Conservation (phyloP, 306 rosid genomes). For the Geum urbanum region DNA sequence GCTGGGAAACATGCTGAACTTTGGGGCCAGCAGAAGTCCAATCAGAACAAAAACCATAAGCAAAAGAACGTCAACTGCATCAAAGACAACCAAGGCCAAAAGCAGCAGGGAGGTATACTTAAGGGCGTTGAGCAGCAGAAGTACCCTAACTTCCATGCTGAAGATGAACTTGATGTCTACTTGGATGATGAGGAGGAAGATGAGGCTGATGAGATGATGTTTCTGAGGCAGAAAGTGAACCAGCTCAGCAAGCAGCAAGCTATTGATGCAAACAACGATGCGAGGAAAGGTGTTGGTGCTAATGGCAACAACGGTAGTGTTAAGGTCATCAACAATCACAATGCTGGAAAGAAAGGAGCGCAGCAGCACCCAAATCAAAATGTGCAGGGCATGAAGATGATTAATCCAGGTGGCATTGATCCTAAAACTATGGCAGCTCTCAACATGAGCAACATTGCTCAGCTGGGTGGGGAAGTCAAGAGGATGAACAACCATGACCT, state of each 20-base stretch:
- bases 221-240: conserved; percentile 49
- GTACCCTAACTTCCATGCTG: conserved; percentile 43
- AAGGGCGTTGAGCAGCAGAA: conserved; percentile 52
- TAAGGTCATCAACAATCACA: conserved; percentile 39
- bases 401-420: conserved; percentile 39
- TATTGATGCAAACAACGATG: conserved; percentile 42
- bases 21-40: conserved; percentile 61
- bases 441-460: conserved; percentile 47
- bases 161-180: conserved; percentile 40
- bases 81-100: conserved; percentile 44
- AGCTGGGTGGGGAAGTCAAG: conserved; percentile 49
- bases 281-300: conserved; percentile 34
- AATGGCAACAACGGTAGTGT: conserved; percentile 30
- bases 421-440: conserved; percentile 61
- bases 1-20: conserved; percentile 83
- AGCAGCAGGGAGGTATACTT: conserved; percentile 33
- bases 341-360: conserved; percentile 40
- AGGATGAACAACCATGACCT: conserved; percentile 45
- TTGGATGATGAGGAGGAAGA: conserved; percentile 45
- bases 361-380: conserved; percentile 32
- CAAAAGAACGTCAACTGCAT: conserved; percentile 49
- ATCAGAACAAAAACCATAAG: conserved; percentile 46
- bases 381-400: conserved; percentile 35
- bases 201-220: conserved; percentile 39
- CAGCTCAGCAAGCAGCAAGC: conserved; percentile 50